Base-by-base conservation (phyloP, 2,329 filamentous ascomycete species). In the Drechslerella dactyloides region DNA sequence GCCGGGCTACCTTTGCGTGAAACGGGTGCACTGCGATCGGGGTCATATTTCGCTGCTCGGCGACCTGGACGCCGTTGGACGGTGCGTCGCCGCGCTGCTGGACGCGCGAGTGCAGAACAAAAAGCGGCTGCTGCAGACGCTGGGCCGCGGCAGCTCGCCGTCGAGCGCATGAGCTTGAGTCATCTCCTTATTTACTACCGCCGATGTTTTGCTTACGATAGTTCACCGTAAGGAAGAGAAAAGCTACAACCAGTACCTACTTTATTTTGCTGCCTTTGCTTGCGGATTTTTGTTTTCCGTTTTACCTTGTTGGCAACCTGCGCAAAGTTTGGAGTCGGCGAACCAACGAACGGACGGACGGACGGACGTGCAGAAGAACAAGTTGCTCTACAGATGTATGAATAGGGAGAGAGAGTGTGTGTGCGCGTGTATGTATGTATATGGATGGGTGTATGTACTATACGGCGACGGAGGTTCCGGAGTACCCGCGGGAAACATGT, bases 31-130 rank as follows among this genome's bases (percentile, higher is more conserved):
- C 75, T 92, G 89, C 60, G 91, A 96, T 74, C 83, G 91, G 1
- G 93, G 93, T 0, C 93, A 97, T 81, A 89, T 97, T 37, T 92
- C 90, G 0, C 83, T 97, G 77, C 80, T 97, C 33, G 93, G 93
- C 0, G 93, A 97, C 81, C 78, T 96, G 74, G 87, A 90, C 73
- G 91, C 89, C 0, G 88, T 96, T 0, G 92, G 91, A 0, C 84
- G 83, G 76, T 92, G 90, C 74, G 79, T 97, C 35, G 82, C 83
- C 75, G 90, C 89, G 7, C 48, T 69, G 19, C 30, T 69, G 30
- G 58, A 62, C 30, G 65, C 65, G 10, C 79, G 96, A 13, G 77
- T 87, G 0, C 83, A 84, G 62, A 92, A 88, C 0, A 83, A 90
- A 60, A 82, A 80, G 69, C 54, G 65, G 21, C 33, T 69, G 6